phyloP scores from a whole-genome alignment of 1,284 basidiomycete species.

The Cerioporus squamosus region DNA sequence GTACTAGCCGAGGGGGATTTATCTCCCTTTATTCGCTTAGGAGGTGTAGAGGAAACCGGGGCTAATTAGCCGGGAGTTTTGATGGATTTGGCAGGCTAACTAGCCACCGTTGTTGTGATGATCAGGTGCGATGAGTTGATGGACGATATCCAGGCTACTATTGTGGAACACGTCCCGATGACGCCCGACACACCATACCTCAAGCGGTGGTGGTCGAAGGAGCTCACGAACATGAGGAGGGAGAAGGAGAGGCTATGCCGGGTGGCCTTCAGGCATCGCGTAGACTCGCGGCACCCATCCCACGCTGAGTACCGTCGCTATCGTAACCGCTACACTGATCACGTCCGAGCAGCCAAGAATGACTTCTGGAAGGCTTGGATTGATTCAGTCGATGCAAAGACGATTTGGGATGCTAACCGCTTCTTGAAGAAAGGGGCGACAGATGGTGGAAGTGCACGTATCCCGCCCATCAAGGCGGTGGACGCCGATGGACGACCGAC shows the following conservation, averaged over 20 bases:
- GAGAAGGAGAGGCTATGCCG: conserved; percentile 31
- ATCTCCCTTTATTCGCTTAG: not conserved
- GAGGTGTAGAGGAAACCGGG: not conserved
- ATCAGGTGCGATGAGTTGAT: too few relatives aligned
- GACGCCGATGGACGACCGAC: not conserved
- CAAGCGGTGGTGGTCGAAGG: conserved; percentile 33
- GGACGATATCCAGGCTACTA: too few relatives aligned
- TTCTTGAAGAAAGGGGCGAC: conserved; percentile 30
- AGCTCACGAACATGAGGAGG: conserved; percentile 22
- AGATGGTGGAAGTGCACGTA: conserved; percentile 36
- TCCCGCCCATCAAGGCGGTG: conserved; percentile 30
- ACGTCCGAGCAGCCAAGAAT: conserved; percentile 34
- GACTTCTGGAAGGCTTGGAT: conserved; percentile 43
- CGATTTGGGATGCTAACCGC: conserved; percentile 40
- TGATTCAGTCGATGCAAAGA: conserved; percentile 26
- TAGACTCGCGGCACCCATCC: conserved; percentile 30
- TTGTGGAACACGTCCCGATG: conserved; percentile 32
- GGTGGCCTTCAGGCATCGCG: conserved; percentile 36
- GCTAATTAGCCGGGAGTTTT: not conserved
- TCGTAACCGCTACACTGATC: conserved; percentile 33
- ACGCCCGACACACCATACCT: conserved; percentile 28
- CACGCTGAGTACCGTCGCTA: conserved; percentile 27
- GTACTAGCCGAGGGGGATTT: not conserved
- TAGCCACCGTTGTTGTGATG: not conserved
- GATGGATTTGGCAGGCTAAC: not conserved